Evolutionary conservation across 768 basidiomycete species (phyloP).

Genomic region (Podaxis sp.): DNA sequence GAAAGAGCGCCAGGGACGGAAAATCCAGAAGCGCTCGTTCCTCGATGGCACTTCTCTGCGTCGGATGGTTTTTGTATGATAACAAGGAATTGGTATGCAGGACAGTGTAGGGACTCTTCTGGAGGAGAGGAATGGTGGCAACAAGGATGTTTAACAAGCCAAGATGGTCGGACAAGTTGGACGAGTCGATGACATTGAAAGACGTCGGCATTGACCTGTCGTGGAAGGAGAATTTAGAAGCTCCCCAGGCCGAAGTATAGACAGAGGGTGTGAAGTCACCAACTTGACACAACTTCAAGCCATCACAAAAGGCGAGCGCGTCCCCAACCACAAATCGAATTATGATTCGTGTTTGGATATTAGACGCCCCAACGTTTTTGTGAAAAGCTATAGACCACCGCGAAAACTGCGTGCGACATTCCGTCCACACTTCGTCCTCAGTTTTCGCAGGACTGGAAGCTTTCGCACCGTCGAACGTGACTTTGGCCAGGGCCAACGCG

Average conservation of each 20-base stretch:
- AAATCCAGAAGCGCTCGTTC: slow-evolving; percentile 9
- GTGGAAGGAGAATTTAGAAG: slow-evolving; percentile 28
- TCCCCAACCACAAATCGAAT: slow-evolving; percentile 43
- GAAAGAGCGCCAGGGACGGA: slow-evolving; percentile 15
- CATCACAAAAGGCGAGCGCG: slow-evolving; percentile 34
- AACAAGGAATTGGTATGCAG: slow-evolving; percentile 44
- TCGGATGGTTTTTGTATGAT: slow-evolving; percentile 7
- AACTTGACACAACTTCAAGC: slow-evolving; percentile 24
- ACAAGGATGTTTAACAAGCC: slow-evolving; percentile 45
- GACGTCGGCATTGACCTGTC: slow-evolving; percentile 27
- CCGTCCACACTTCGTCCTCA: slow-evolving; percentile 24
- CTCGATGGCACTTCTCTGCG: slow-evolving; percentile 5
- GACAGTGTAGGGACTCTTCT: slow-evolving; percentile 25
- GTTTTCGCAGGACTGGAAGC: slow-evolving; percentile 12
- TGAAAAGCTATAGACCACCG: slow-evolving; percentile 31
- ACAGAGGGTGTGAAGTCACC: slow-evolving; percentile 24
- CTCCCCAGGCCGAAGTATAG: slow-evolving; percentile 35
- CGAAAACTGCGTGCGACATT: slow-evolving; percentile 32
- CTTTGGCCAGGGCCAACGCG: slow-evolving; percentile 25
- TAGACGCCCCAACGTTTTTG: slow-evolving; percentile 12
- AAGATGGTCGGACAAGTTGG: slow-evolving; percentile 47
- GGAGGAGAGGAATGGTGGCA: slow-evolving; percentile 36
- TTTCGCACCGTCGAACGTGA: slow-evolving; percentile 14
- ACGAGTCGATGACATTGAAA: slow-evolving; percentile 50
- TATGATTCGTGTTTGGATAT: slow-evolving; percentile 13